Evolutionary conservation across 768 basidiomycete genomes (phyloP).

Genomic region (Leucosporidium creatinivorum): DNA sequence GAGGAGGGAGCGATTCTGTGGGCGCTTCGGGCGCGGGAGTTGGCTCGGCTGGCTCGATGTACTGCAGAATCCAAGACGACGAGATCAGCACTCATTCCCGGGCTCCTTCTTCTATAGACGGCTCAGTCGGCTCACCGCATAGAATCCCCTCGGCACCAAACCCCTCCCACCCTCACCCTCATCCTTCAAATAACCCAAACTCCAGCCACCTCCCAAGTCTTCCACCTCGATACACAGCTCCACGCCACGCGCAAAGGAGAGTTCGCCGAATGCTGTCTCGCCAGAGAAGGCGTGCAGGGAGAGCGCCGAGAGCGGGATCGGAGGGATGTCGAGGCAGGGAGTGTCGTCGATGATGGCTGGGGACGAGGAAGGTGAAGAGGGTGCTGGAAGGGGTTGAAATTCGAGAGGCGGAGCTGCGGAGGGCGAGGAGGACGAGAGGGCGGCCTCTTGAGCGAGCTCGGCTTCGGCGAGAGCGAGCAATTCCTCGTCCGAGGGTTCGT

Average conservation of each 20-base stretch:
- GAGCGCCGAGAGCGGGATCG: not conserved
- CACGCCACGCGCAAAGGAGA: slow-evolving; percentile 1
- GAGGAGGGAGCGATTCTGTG: not conserved
- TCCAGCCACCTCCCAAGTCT: slow-evolving; percentile 29
- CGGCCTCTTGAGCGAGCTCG: no score
- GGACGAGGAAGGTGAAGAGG: not conserved
- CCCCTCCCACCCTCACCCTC: slow-evolving; percentile 22
- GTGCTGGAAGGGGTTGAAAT: not conserved
- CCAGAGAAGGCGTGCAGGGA: slow-evolving; percentile 24
- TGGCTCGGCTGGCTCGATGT: not conserved
- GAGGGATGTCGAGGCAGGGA: slow-evolving; percentile 13
- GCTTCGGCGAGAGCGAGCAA: no score
- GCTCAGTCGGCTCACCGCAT: not conserved
- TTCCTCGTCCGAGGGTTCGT: no score
- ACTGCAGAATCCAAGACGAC: not conserved
- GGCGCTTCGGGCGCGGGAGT: no score
- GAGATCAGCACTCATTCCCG: no score
- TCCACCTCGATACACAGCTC: slow-evolving; percentile 20
- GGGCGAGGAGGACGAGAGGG: not conserved
- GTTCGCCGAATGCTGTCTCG: slow-evolving; percentile 21
- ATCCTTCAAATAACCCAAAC: slow-evolving; percentile 12
- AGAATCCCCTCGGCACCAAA: slow-evolving; percentile 27
- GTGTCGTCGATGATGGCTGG: not conserved
- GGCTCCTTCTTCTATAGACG: no score
- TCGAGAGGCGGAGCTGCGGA: not conserved